Evolutionary conservation across 371 early-diverging fungal species (phyloP), one percentile per base, ranked within the genome.

Genomic region (Syncephalastrum sp.): DNA sequence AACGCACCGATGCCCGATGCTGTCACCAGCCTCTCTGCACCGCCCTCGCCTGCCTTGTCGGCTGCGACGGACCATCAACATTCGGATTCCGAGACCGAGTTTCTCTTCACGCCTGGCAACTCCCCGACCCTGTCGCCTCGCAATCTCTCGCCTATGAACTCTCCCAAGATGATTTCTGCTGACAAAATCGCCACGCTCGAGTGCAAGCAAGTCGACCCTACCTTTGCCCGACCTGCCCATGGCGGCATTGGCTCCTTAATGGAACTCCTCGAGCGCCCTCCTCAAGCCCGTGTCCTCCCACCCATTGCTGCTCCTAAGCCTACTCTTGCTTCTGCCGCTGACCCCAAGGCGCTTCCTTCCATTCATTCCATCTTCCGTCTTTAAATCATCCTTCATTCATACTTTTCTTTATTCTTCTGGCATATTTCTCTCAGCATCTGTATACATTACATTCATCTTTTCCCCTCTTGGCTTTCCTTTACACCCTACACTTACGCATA

Each of bases 11-110:
- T 47, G 6, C 27, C 50, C 14, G 17, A 29, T 7, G 19, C 19
- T 27, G n/a, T 19, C 17, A 14, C 13, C 14, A 15, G 45, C 23
- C 42, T 33, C 38, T 63, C 63, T 16, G 51, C 75, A 52, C 84
- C 82, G 45, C 77, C 82, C 50, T 66, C 79, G 44, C 82, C 82
- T 15, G 70, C 77, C 13, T 56, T 76, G 17, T 78, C 79, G 21
- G 43, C 63, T 7, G 51, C 56, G 33, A 71, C 60, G 45, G 64
- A 67, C 17, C 67, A 58, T 50, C 61, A 60, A 49, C 56, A 62
- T 53, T 74, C 77, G 5, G 78, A 75, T 56, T 69, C 75, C 7
- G 77, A 75, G 12, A 33, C 55, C 15, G 77, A 78, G 14, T 70
- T 58, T 44, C 52, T 74, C n/a, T 64, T 64, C 45, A 79, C 80